A percentile compares a stretch with the other conserved stretches of the same genome.
Evolutionary conservation across 176 grass and related monocot genomes (phyloP).

Genomic region (Ananas comosus): DNA sequence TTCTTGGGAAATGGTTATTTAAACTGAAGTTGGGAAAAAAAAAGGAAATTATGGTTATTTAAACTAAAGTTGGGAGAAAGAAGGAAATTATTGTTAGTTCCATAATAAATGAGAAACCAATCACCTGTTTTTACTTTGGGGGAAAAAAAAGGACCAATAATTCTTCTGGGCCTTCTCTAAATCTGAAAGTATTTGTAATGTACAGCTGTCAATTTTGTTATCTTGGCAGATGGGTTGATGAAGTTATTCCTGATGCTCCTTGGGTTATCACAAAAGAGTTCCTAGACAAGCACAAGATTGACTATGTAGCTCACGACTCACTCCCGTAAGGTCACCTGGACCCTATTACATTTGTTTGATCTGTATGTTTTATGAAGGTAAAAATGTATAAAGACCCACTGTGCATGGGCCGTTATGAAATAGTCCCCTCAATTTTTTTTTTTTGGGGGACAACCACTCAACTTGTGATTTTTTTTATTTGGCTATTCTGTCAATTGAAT

Average conservation of each 20-base stretch:
- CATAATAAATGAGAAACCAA: no score
- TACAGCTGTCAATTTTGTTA: not conserved
- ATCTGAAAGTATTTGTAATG: not conserved
- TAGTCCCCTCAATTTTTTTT: no score
- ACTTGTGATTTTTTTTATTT: not conserved
- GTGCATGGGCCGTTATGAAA: no score
- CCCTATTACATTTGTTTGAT: conserved; percentile 6
- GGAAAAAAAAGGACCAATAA: not conserved
- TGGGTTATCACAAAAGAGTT: conserved; percentile 85
- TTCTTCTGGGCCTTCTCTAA: not conserved
- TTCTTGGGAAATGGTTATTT: no score
- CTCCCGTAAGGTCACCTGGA: conserved; percentile 57
- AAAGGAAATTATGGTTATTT: no score
- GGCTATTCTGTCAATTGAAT: no score
- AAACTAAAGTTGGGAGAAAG: no score
- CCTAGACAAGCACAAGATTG: conserved; percentile 75
- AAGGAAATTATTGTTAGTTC: no score
- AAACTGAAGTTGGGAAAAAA: no score
- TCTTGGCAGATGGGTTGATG: conserved; percentile 74
- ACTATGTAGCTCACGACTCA: conserved; percentile 86
- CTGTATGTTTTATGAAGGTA: not conserved
- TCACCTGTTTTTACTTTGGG: not conserved
- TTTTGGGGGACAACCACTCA: no score
- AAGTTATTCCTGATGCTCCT: conserved; percentile 92
- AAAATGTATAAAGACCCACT: no score